Base-by-base conservation (phyloP, 1,284 basidiomycete genomes). In the Tilletia walkeri region DNA sequence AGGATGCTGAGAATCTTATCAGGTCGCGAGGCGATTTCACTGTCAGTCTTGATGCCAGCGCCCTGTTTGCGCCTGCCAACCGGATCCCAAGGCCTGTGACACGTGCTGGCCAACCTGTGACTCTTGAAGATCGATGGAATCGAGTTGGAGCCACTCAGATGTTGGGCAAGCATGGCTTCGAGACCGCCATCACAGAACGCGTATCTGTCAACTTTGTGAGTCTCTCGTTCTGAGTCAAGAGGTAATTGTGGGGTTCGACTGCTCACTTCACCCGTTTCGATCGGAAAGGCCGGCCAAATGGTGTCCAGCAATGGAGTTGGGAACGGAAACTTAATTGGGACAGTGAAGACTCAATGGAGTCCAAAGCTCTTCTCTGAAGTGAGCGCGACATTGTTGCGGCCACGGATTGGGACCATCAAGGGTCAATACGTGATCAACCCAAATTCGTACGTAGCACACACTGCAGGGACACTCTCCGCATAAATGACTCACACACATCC, bases 281-380 rank as follows among this genome's bases (percentile, higher is more conserved):
- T 45, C 3, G 14, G 14, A 45, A 45, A 63, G 59, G 73, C 75
- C 0, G 81, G 80, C 1, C 85, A 86, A 68, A 85, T 86, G 82
- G 78, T 85, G 30, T 78, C 80, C 6, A 75, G 84, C 34, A 80
- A 80, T 63, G 82, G 85, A 6, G 76, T 80, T 18, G 86, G 86
- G 9, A 86, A 85, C 5, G 87, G 86, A 18, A 87, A 86, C 69
- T 80, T 90, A 69, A 79, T 87, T 56, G 89, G 88, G 59, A 89
- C 89, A 4, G 75, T 91, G 66, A 87, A 88, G 70, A 88, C 90
- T 76, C 89, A 90, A 72, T 87, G 88, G 80, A 88, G 87, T 30
- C 88, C 88, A 14, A 85, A 87, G 48, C 81, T 90, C 7, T 84
- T 50, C 81, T 76, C 76, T 38, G 82, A 83, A 41, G 30, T 77